Evolutionary conservation across 306 rosid species (phyloP), one percentile per base, ranked within the genome.

Genomic region (Vachellia collinsii): DNA sequence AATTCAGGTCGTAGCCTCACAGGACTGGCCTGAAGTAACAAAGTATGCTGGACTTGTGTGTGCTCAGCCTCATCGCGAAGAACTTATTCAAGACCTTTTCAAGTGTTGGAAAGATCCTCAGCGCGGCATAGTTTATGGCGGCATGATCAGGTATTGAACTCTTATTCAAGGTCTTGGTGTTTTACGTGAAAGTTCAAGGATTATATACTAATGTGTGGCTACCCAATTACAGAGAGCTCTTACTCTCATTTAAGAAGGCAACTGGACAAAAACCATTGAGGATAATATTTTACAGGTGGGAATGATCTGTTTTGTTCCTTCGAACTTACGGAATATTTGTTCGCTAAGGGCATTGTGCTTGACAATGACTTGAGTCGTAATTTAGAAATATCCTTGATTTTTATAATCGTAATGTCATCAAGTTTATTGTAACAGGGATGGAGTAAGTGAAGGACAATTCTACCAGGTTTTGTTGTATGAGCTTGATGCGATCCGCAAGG

Each of bases 21-120:
- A 90, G 81, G 97, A 92, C 80, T 92, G 97, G 97, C 97, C 97
- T 29, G 97, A 90, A 85, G 88, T 92, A 70, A 89, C 93, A 37
- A 92, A 89, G 64, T 90, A 92, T 83, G 94, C 94, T 34, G 97
- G 97, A 56, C 79, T 92, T 61, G 94, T 92, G 56, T 87, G 92
- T 47, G 92, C 97, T 77, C 97, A 92, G 84, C 79, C 94, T 56
- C 97, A 88, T 74, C 88, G 97, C 4, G 89, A 90, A 84, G 97
- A 92, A 81, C 91, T 89, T 75, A 90, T 92, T 82, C 92, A 92
- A 83, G 94, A 92, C 78, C 86, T 92, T 76, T 92, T 80, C 81
- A 92, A 88, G 85, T 84, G 93, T 38, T 90, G 93, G 97, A 86
- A 90, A 70, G 94, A 92, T 86, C 94, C 97, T 85, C 82, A 63